phyloP scores from a whole-genome alignment of 306 rosid genomes.

The Mucuna pruriens region DNA sequence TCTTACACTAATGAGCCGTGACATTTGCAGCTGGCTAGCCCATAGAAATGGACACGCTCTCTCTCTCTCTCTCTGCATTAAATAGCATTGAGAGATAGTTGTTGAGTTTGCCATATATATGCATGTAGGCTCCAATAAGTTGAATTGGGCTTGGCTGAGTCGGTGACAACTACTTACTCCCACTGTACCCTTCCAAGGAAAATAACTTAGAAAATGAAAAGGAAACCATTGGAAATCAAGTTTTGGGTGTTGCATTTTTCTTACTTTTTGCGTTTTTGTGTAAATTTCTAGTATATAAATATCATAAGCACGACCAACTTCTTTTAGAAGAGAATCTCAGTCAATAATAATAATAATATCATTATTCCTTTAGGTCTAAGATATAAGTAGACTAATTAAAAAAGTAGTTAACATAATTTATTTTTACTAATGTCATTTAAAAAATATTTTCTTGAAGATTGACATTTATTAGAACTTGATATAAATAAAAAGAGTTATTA shows the following conservation, averaged over 20 bases:
- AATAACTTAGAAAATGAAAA: neutral
- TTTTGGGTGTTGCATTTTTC: neutral
- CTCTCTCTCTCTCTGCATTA: conserved; percentile 35
- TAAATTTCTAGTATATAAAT: neutral
- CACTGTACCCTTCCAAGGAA: neutral
- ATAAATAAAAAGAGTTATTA: too few species aligned
- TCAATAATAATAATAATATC: too few species aligned
- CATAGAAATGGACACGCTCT: neutral
- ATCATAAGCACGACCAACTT: neutral
- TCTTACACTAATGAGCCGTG: conserved; percentile 17
- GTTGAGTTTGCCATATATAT: conserved; percentile 28
- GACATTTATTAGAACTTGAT: too few species aligned
- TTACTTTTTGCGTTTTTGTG: neutral
- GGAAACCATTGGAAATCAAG: neutral
- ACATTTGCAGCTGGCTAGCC: neutral
- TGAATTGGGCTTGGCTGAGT: neutral
- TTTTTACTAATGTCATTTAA: too few species aligned
- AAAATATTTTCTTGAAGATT: too few species aligned
- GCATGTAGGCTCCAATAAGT: conserved; percentile 2
- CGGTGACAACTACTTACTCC: neutral
- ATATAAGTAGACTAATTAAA: too few species aligned
- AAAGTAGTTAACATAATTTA: too few species aligned
- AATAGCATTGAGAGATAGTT: conserved; percentile 31
- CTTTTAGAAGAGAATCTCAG: neutral
- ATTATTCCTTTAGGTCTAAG: too few species aligned